phyloP scores from a whole-genome alignment of 2,329 filamentous ascomycete species.

The Beauveria australis region DNA sequence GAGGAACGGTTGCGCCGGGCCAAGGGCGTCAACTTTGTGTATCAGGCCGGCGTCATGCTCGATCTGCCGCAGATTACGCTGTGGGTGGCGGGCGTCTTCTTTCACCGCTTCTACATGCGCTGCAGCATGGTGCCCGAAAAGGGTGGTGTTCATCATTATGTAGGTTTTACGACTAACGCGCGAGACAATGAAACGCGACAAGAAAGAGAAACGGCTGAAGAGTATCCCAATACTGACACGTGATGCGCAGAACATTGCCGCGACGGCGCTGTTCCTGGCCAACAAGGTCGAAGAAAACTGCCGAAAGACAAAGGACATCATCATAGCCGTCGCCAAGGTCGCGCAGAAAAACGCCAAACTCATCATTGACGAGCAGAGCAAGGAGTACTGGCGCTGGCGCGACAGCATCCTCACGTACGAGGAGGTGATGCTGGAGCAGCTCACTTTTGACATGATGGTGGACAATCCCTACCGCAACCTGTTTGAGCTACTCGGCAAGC shows the following conservation, averaged over 20 bases:
- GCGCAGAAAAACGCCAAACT: conserved; percentile 90
- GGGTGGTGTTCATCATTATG: conserved; percentile 80
- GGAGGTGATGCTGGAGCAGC: conserved; percentile 79
- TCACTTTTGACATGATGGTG: conserved; percentile 90
- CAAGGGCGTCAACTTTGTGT: conserved; percentile 95
- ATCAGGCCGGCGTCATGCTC: conserved; percentile 85
- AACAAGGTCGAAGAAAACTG: conserved; percentile 98
- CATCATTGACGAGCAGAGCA: conserved; percentile 90
- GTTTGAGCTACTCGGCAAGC: conserved; percentile 68
- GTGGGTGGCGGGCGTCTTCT: conserved; percentile 86
- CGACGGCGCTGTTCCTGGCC: conserved; percentile 83
- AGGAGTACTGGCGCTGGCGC: conserved; percentile 97
- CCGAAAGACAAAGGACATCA: conserved; percentile 88
- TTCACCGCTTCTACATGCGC: conserved; percentile 94
- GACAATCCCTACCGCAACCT: conserved; percentile 82
- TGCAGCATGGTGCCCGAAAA: conserved; percentile 69
- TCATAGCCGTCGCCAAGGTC: conserved; percentile 87
- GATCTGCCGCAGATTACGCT: conserved; percentile 88
- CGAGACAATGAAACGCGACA: not conserved
- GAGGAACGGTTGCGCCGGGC: conserved; percentile 75
- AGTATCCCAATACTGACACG: not conserved
- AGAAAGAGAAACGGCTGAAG: too few species aligned
- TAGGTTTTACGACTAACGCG: conserved; percentile 34
- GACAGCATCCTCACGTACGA: conserved; percentile 90
- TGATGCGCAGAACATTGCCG: conserved; percentile 62